These are phyloP conservation scores for Wickerhamiella nectarea DNA, from an alignment of 805 yeast species.

Conservation along the genomic window DNA sequence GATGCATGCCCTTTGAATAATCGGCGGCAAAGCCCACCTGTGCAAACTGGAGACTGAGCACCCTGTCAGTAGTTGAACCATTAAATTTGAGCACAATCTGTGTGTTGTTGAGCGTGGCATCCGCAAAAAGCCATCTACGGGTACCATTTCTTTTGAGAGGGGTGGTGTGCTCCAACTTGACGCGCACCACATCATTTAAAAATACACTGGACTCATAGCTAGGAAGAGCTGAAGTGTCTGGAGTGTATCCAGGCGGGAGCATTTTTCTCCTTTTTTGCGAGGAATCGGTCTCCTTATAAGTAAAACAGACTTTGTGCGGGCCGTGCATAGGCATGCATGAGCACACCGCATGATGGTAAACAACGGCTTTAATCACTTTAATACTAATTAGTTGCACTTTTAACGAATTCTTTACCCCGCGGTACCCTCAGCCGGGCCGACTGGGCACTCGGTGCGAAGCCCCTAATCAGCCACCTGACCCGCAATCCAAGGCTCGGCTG, in stretches of 20 bases:
- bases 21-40: constrained; percentile 76
- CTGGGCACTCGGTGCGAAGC: too few species aligned
- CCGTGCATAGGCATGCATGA: neutral
- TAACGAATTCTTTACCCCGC: too few species aligned
- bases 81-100: constrained; percentile 57
- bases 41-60: constrained; percentile 70
- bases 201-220: constrained; percentile 51
- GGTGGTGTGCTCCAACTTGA: constrained; percentile 63
- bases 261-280: too few species aligned
- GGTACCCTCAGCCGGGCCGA: too few species aligned
- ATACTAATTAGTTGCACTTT: too few species aligned
- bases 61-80: constrained; percentile 23
- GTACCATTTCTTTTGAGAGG: constrained; percentile 59
- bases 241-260: constrained; percentile 11
- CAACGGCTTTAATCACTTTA: too few species aligned
- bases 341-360: too few species aligned
- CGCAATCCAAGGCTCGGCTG: too few species aligned
- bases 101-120: constrained; percentile 73
- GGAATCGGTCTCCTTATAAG: neutral
- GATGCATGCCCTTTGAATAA: constrained; percentile 42
- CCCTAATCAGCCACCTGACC: too few species aligned
- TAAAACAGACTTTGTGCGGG: neutral
- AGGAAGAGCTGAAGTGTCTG: constrained; percentile 40
- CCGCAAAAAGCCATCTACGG: constrained; percentile 56
- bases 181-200: constrained; percentile 39